Conservation (phyloP, 345 rosid genomes). For the Melastoma malabathricum region DNA sequence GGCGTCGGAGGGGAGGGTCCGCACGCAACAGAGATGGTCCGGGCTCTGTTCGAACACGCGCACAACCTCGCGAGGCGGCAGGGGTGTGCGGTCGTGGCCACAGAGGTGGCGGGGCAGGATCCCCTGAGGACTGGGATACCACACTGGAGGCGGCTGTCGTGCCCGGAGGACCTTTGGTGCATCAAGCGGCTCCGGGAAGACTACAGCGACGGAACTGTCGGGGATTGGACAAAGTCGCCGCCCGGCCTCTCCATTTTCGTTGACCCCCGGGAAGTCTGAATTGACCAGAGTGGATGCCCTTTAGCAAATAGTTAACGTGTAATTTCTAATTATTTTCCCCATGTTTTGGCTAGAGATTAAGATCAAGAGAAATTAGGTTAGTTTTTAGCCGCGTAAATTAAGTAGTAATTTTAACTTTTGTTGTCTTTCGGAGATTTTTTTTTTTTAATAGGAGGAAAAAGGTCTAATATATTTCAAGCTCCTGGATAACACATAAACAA, state of each 20-base stretch:
- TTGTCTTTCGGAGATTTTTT: no score
- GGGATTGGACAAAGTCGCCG: slow-evolving; percentile 90
- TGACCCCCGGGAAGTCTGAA: slow-evolving; percentile 82
- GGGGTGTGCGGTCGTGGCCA: slow-evolving; percentile 63
- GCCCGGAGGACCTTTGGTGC: slow-evolving; percentile 80
- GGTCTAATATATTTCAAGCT: no score
- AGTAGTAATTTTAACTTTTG: no score
- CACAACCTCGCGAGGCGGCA: slow-evolving; percentile 66
- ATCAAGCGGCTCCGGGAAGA: slow-evolving; percentile 75
- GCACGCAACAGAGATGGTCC: slow-evolving; percentile 42
- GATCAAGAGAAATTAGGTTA: no score
- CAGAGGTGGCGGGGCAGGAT: slow-evolving; percentile 51
- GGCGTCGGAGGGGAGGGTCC: slow-evolving; percentile 93
- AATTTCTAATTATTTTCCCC: no score
- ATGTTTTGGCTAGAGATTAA: no score
- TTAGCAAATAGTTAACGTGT: no score
- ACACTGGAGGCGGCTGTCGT: slow-evolving; percentile 71
- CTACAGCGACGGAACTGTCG: slow-evolving; percentile 60
- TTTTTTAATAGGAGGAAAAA: no score
- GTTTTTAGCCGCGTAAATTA: no score
- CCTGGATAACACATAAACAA: no score
- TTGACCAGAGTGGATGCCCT: no score
- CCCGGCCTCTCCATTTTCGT: slow-evolving; percentile 80
- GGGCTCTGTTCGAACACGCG: slow-evolving; percentile 61
- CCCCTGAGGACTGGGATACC: slow-evolving; percentile 53